Conservation (phyloP, 169 alveolate genomes). For the Theileria orientalis region DNA sequence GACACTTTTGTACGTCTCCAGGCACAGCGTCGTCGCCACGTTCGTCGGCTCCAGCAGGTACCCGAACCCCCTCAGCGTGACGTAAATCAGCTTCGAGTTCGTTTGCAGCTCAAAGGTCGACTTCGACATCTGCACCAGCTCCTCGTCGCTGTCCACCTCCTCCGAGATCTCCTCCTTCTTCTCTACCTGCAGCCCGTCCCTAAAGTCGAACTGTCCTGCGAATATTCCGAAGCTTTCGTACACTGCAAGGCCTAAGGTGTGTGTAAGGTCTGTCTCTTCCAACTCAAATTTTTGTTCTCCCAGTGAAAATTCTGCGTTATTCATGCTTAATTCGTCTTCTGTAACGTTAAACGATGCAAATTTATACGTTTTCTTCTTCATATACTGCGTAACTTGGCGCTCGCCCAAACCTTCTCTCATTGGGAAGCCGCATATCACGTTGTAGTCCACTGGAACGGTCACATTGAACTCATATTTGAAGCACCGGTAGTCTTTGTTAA, state of each 20-base stretch:
- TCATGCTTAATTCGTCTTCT: background rate
- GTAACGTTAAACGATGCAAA: background rate
- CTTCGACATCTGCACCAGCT: background rate
- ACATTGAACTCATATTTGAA: conserved; percentile 39
- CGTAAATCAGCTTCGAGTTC: conserved; percentile 25
- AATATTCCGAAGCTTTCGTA: conserved; percentile 32
- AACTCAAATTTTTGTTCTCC: background rate
- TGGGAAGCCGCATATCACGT: conserved; percentile 51
- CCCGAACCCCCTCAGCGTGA: conserved; percentile 56
- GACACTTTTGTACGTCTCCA: conserved; percentile 37
- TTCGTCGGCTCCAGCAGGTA: conserved; percentile 59
- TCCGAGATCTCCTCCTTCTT: background rate
- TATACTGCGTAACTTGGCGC: background rate
- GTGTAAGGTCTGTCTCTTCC: background rate
- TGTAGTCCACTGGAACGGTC: conserved; percentile 40
- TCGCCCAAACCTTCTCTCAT: conserved; percentile 9
- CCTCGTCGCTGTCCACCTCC: conserved; percentile 39
- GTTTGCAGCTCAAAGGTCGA: background rate
- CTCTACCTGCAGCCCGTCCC: conserved; percentile 27
- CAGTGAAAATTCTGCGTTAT: background rate
- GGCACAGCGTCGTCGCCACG: conserved; percentile 52
- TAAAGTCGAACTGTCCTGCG: conserved; percentile 62
- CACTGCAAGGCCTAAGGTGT: background rate
- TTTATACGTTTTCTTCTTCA: conserved; percentile 2
- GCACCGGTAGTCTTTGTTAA: background rate